Conservation (phyloP, 352 stramenopile genomes). For the Bremia lactucae region DNA sequence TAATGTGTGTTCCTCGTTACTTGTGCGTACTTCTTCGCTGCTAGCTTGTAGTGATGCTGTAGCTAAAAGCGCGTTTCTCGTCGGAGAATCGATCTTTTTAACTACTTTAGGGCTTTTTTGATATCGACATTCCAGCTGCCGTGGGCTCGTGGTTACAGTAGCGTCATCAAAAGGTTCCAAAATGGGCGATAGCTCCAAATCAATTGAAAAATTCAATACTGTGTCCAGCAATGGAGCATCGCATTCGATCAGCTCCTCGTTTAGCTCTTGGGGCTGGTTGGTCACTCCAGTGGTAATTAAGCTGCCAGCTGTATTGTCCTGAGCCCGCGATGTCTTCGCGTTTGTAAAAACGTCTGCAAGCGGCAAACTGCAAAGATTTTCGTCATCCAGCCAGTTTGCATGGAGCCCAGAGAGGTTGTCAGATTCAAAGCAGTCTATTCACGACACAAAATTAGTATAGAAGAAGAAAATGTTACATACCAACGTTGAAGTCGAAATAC, state of each 20-base stretch:
- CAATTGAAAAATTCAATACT: slow-evolving; percentile 26
- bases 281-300: slow-evolving; percentile 19
- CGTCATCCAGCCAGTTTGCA: slow-evolving; percentile 39
- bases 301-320: slow-evolving; percentile 22
- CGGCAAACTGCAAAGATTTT: slow-evolving; percentile 29
- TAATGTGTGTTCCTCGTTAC: slow-evolving; percentile 3
- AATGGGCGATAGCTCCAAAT: slow-evolving; percentile 49
- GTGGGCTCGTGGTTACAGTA: slow-evolving; percentile 10
- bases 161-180: slow-evolving; percentile 26
- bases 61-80: slow-evolving; percentile 5
- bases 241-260: slow-evolving; percentile 19
- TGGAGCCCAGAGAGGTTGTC: slow-evolving; percentile 24
- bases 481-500: neutral
- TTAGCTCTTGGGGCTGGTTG: slow-evolving; percentile 33
- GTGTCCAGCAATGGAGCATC: slow-evolving; percentile 17
- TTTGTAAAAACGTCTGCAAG: slow-evolving; percentile 24
- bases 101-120: slow-evolving; percentile 10
- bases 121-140: slow-evolving; percentile 9
- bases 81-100: slow-evolving; percentile 7
- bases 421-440: slow-evolving; percentile 17
- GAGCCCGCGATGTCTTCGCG: slow-evolving; percentile 9
- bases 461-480: too few relatives aligned
- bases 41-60: slow-evolving; percentile 6
- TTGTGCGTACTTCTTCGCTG: slow-evolving; percentile 2
- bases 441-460: neutral